These are phyloP conservation scores for Trichoderma sp. DNA, from an alignment of 2,329 filamentous ascomycete species.

Conservation along the genomic window DNA sequence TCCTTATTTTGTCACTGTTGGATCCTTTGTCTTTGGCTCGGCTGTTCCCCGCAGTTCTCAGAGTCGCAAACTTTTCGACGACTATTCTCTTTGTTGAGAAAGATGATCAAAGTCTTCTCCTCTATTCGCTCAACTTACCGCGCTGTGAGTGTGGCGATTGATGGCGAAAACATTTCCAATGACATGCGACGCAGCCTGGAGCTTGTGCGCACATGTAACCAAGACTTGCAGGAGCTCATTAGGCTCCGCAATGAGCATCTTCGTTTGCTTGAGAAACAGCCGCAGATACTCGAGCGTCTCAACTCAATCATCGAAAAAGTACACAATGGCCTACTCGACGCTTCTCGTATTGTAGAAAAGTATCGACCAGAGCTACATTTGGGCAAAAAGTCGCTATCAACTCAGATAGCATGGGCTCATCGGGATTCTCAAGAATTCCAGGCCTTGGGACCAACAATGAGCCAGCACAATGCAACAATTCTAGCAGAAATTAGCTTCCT, in stretches of 20 bases:
- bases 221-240: neutral
- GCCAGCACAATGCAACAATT: slow-evolving; percentile 33
- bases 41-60: neutral
- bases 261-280: neutral
- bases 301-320: neutral
- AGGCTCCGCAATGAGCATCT: neutral
- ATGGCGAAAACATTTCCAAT: neutral
- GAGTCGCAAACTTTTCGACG: neutral
- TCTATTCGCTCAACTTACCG: neutral
- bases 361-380: neutral
- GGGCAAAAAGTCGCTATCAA: neutral
- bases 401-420: neutral
- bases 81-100: neutral
- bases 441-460: slow-evolving; percentile 31
- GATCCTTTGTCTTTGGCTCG: neutral
- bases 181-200: neutral
- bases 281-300: neutral
- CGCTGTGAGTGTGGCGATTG: neutral
- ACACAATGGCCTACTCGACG: neutral
- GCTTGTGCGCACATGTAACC: neutral
- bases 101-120: neutral
- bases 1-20: neutral
- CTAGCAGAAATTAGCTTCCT: slow-evolving; percentile 34
- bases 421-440: neutral
- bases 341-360: neutral